phyloP scores from a whole-genome alignment of 257 asterid species.

The Leptodermis oblonga region DNA sequence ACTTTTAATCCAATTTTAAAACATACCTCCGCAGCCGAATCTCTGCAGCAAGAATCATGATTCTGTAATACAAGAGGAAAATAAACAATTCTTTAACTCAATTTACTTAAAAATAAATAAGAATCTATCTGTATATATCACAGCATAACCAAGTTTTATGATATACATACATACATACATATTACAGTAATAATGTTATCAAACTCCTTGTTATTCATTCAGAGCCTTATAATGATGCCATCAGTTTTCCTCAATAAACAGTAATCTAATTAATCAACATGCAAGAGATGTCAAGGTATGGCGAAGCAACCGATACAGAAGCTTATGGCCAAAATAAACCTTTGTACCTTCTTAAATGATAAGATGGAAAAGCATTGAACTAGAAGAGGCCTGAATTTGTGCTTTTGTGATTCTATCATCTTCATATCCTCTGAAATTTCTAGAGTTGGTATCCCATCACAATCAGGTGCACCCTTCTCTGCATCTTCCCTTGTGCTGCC shows the following conservation, averaged over 20 bases:
- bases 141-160: not conserved
- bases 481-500: conserved; percentile 33
- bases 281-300: not conserved
- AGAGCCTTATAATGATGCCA: not conserved
- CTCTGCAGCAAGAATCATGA: conserved; percentile 67
- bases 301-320: not conserved
- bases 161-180: not conserved
- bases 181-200: not conserved
- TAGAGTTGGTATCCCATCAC: conserved; percentile 26
- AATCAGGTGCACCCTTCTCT: conserved; percentile 35
- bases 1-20: not conserved
- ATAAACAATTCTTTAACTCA: not conserved
- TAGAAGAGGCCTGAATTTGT: conserved; percentile 77
- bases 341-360: conserved; percentile 49
- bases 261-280: not conserved
- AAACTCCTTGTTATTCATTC: not conserved
- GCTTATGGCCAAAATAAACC: not conserved
- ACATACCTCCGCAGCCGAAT: conserved; percentile 66
- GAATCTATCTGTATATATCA: not conserved
- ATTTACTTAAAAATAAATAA: not conserved
- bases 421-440: conserved; percentile 51
- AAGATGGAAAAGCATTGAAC: conserved; percentile 57
- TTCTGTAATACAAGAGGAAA: conserved; percentile 39
- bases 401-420: conserved; percentile 57
- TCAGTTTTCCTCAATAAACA: not conserved